Conservation (phyloP, 1,284 basidiomycete species). For the Porodaedalea pini region DNA sequence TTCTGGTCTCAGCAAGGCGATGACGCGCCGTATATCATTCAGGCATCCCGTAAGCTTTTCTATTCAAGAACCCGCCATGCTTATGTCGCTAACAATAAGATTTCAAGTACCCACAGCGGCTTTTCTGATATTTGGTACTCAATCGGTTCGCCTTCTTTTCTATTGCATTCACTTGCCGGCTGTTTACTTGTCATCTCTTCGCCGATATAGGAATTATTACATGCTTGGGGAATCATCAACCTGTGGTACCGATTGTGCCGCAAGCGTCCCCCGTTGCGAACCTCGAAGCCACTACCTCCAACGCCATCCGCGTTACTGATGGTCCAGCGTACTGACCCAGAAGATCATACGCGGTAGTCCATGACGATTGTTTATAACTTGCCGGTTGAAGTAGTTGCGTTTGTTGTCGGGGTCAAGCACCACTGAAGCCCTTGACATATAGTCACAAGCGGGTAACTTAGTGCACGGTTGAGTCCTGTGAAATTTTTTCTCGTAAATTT, state of each 20-base stretch:
- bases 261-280: neutral
- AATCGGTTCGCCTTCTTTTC: conserved; percentile 2
- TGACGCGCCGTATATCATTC: conserved; percentile 14
- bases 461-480: no score
- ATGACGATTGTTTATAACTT: neutral
- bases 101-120: conserved; percentile 14
- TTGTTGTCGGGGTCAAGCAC: no score
- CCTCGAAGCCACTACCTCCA: conserved; percentile 2
- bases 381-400: neutral
- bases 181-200: neutral
- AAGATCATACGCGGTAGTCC: neutral
- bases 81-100: neutral
- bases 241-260: conserved; percentile 1
- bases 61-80: neutral
- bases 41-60: conserved; percentile 15
- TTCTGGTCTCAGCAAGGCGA: conserved; percentile 14
- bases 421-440: no score
- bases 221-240: conserved; percentile 8
- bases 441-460: no score
- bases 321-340: neutral
- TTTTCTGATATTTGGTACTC: conserved; percentile 15
- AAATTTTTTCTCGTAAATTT: no score
- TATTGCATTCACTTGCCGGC: neutral
- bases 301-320: neutral
- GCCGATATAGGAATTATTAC: conserved; percentile 12